phyloP scores from a whole-genome alignment of 139 green algal genomes.

The Pleodorina starrii region DNA sequence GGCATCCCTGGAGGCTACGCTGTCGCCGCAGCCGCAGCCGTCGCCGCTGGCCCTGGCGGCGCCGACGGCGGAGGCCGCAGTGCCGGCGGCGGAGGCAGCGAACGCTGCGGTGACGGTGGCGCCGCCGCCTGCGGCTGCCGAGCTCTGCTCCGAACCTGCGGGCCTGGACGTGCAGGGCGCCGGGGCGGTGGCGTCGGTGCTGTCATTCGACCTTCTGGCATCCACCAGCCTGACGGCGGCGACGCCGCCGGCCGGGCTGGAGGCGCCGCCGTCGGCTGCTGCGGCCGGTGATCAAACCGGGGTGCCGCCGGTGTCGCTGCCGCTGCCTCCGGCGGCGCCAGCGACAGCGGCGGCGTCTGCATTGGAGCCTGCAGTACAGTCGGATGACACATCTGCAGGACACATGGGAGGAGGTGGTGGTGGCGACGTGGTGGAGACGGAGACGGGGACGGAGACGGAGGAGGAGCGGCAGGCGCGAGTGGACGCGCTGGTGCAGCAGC shows the following conservation, averaged over 20 bases:
- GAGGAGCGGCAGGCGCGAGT: conserved; percentile 33
- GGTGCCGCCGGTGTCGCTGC: not conserved
- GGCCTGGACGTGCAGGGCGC: not conserved
- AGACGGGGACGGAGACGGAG: conserved; percentile 2
- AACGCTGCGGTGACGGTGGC: not conserved
- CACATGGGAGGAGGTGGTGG: not conserved
- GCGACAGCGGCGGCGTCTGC: not conserved
- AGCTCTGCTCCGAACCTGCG: not conserved
- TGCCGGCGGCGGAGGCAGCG: no score
- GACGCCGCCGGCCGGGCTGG: not conserved
- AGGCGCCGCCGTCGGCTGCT: not conserved
- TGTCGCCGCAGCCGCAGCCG: not conserved
- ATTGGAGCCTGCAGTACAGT: no score
- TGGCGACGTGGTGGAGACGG: not conserved
- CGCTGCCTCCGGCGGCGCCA: no score
- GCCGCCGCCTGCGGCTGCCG: not conserved
- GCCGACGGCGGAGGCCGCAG: not conserved
- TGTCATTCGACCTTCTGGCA: not conserved
- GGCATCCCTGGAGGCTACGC: not conserved
- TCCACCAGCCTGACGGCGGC: no score
- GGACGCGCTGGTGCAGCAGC: conserved; percentile 30
- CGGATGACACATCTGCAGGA: no score
- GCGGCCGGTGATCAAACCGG: not conserved
- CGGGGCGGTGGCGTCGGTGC: not conserved
- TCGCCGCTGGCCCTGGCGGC: not conserved